Percentiles rank a stretch among this genome's conserved stretches.
Conservation (phyloP, 306 rosid genomes). For the Malus fusca region DNA sequence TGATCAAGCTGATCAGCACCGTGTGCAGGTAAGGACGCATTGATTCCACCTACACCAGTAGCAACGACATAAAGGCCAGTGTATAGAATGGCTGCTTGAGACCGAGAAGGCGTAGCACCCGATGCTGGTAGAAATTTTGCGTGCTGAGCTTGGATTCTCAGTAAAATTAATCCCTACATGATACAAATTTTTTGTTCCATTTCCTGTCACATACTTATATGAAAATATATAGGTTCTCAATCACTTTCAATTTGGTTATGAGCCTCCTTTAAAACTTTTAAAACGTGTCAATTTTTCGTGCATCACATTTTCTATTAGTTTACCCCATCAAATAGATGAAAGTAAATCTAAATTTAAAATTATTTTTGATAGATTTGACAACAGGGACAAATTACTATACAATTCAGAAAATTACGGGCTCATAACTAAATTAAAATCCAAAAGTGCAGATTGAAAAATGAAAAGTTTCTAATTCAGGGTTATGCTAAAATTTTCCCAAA, state of each 20-base stretch:
- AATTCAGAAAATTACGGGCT: too few relatives aligned
- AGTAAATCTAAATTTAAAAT: too few relatives aligned
- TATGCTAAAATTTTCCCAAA: neutral
- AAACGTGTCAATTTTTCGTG: too few relatives aligned
- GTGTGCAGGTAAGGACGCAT: slow-evolving; percentile 30
- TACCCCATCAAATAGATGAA: too few relatives aligned
- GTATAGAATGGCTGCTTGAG: slow-evolving; percentile 19
- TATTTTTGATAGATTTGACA: too few relatives aligned
- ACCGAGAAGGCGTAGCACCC: neutral
- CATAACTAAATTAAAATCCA: too few relatives aligned
- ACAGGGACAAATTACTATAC: too few relatives aligned
- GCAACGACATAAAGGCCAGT: slow-evolving; percentile 27
- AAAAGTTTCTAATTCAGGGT: too few relatives aligned
- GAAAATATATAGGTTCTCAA: neutral
- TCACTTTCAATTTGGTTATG: too few relatives aligned
- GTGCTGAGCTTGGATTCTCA: slow-evolving; percentile 27
- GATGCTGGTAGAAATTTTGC: neutral
- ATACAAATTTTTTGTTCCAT: neutral
- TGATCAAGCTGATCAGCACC: slow-evolving; percentile 40
- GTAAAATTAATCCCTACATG: slow-evolving; percentile 18
- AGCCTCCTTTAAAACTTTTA: too few relatives aligned
- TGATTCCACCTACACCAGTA: slow-evolving; percentile 25
- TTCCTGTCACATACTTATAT: neutral
- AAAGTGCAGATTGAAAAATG: too few relatives aligned
- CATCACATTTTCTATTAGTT: too few relatives aligned